Conservation (phyloP, 2,329 filamentous ascomycete genomes). For the Aspergillus novoparasiticus region DNA sequence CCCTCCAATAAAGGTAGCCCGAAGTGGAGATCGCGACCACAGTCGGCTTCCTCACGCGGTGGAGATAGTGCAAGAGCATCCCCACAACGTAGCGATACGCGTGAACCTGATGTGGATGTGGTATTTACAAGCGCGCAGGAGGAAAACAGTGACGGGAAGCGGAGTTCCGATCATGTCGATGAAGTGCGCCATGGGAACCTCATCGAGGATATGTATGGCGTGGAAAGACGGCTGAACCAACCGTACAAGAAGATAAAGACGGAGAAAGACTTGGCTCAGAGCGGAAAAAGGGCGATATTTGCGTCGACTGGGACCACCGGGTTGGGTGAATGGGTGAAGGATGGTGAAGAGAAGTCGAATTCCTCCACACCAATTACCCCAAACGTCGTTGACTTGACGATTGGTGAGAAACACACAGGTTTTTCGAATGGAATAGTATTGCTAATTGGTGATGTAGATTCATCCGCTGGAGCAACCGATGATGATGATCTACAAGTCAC, state of each 20-base stretch:
- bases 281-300: constrained; percentile 48
- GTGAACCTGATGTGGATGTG: constrained; percentile 27
- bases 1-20: constrained; percentile 11
- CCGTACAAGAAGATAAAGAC: constrained; percentile 69
- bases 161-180: constrained; percentile 33
- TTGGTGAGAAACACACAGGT: constrained; percentile 26
- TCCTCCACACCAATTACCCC: constrained; percentile 53
- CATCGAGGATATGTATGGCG: constrained; percentile 75
- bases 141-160: constrained; percentile 33
- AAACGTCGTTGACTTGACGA: constrained; percentile 49
- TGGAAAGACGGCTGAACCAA: constrained; percentile 65
- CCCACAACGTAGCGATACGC: constrained; percentile 11
- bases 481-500: constrained; percentile 45
- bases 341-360: constrained; percentile 53
- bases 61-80: constrained; percentile 14
- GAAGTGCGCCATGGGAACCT: constrained; percentile 41
- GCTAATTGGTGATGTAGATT: constrained; percentile 27
- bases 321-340: constrained; percentile 67
- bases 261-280: constrained; percentile 47
- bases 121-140: constrained; percentile 33
- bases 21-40: constrained; percentile 21
- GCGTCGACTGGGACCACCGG: constrained; percentile 55
- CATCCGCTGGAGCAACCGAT: constrained; percentile 27
- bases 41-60: constrained; percentile 16
- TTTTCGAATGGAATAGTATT: background rate